Evolutionary conservation across 2,329 filamentous ascomycete species (phyloP).

Genomic region (Rhinocladiella mackenziei): DNA sequence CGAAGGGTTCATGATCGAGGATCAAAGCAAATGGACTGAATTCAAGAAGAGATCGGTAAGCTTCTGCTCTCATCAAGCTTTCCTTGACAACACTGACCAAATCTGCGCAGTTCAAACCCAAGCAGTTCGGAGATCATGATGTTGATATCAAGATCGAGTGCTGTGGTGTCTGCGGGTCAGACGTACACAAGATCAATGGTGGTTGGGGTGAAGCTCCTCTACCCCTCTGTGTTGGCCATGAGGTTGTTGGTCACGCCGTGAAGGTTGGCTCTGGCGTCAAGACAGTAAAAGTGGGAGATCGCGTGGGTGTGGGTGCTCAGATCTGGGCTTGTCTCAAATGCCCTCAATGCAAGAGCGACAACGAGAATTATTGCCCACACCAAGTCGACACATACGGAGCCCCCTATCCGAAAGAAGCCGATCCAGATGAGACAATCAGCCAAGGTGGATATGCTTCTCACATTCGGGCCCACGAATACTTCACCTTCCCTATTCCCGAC

Average conservation of each 20-base stretch:
- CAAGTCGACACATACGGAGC: constrained; percentile 50
- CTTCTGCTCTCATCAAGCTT: not conserved
- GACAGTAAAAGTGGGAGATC: constrained; percentile 57
- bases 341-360: constrained; percentile 61
- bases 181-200: constrained; percentile 66
- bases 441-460: constrained; percentile 66
- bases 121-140: constrained; percentile 82
- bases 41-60: constrained; percentile 56
- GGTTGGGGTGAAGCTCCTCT: constrained; percentile 51
- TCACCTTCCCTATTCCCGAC: constrained; percentile 66
- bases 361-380: constrained; percentile 65
- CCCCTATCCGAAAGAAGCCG: constrained; percentile 46
- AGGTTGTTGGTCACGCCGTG: constrained; percentile 66
- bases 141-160: constrained; percentile 82
- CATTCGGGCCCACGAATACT: constrained; percentile 73
- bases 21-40: constrained; percentile 61
- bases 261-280: constrained; percentile 64
- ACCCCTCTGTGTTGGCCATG: constrained; percentile 54
- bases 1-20: constrained; percentile 51
- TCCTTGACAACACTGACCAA: constrained; percentile 5
- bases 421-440: constrained; percentile 56
- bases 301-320: constrained; percentile 67
- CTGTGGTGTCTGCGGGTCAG: constrained; percentile 71
- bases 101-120: constrained; percentile 65
- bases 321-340: constrained; percentile 62